phyloP scores from a whole-genome alignment of 2,329 filamentous ascomycete species.

The Penicillium sp. region DNA sequence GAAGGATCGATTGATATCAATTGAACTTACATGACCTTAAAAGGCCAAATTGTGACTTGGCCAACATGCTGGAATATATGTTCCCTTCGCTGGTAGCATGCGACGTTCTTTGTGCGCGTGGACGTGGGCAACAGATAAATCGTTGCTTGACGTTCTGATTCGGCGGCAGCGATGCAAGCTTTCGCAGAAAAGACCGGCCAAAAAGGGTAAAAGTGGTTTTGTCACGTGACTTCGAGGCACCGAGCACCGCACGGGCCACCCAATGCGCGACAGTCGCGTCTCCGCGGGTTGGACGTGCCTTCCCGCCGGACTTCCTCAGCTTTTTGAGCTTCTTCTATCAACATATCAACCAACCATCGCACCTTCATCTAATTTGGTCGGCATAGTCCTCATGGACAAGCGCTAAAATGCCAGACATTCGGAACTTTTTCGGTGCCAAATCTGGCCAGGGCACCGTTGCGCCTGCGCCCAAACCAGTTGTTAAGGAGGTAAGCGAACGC shows the following conservation, averaged over 20 bases:
- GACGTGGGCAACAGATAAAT: background rate
- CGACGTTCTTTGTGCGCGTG: background rate
- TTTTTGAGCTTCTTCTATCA: background rate
- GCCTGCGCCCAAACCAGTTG: conserved; percentile 40
- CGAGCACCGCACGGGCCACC: background rate
- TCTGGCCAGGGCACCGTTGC: conserved; percentile 53
- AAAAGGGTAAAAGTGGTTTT: conserved; percentile 14
- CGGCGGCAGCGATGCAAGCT: background rate
- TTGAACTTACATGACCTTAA: conserved; percentile 31
- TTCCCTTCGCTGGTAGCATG: background rate
- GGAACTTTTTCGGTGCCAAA: conserved; percentile 83
- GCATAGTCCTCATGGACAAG: background rate
- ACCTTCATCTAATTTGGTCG: background rate
- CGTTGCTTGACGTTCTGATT: background rate
- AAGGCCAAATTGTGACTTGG: conserved; percentile 31
- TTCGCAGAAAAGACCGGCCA: background rate
- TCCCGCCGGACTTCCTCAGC: conserved; percentile 1
- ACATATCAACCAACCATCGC: background rate
- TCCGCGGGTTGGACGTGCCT: conserved; percentile 12
- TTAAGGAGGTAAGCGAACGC: conserved; percentile 39
- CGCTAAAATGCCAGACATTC: conserved; percentile 75
- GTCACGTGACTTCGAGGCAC: conserved; percentile 11
- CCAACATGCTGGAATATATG: conserved; percentile 25
- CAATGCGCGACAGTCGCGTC: conserved; percentile 22
- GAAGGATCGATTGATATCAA: conserved; percentile 1